Evolutionary conservation across 306 rosid species (phyloP).

Genomic region (Gynostemma pentaphyllum): DNA sequence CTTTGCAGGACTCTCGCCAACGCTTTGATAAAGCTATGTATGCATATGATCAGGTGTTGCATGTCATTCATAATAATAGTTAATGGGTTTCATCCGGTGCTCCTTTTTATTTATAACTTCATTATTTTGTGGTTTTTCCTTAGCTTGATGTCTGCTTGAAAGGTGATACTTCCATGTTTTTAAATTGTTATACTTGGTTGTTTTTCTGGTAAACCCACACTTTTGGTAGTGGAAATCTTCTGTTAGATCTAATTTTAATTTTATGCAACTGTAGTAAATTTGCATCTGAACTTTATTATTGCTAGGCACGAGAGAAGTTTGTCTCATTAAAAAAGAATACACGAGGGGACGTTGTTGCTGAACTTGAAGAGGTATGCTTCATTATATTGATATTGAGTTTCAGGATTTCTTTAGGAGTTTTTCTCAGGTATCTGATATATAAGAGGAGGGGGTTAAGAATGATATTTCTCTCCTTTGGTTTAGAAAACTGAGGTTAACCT

Average conservation of each 20-base stretch:
- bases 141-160: background rate
- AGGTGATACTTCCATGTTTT: background rate
- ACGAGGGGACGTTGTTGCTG: conserved; percentile 73
- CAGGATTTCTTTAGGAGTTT: conserved; percentile 8
- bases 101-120: background rate
- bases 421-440: background rate
- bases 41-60: conserved; percentile 81
- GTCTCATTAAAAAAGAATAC: conserved; percentile 88
- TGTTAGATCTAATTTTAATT: background rate
- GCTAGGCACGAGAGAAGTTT: conserved; percentile 84
- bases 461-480: too few species aligned
- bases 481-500: too few species aligned
- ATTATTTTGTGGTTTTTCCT: background rate
- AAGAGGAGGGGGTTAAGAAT: too few species aligned
- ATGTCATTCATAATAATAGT: conserved; percentile 7
- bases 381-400: background rate
- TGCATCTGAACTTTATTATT: background rate
- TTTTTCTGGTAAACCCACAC: background rate
- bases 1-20: conserved; percentile 62
- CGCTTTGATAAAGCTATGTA: conserved; percentile 73
- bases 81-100: background rate
- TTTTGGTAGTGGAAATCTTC: background rate
- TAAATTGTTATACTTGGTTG: conserved; percentile 3
- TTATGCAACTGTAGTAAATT: background rate
- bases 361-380: conserved; percentile 68